phyloP scores from a whole-genome alignment of 2,329 filamentous ascomycete species.

The Colletotrichum sp. region DNA sequence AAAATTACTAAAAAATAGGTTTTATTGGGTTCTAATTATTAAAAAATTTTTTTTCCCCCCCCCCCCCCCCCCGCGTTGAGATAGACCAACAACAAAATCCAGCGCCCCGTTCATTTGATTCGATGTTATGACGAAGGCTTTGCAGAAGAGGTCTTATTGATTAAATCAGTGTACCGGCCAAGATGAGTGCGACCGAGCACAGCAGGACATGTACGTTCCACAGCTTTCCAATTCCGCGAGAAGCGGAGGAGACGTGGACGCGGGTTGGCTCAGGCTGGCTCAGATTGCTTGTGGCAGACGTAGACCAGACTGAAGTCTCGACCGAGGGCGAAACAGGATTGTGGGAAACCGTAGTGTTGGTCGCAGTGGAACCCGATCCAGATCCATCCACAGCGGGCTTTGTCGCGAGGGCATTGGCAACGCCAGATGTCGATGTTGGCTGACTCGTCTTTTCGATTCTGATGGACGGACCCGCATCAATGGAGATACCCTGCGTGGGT shows the following conservation, averaged over 20 bases:
- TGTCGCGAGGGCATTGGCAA: not conserved
- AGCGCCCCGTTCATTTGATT: fast-evolving
- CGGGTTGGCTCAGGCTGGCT: not conserved
- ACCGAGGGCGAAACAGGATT: fast-evolving
- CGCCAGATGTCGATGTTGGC: not conserved
- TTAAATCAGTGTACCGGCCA: not conserved
- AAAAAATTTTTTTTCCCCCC: too few relatives aligned
- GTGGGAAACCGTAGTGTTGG: not conserved
- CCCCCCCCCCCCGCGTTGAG: fast-evolving
- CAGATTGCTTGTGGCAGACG: not conserved
- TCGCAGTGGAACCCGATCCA: fast-evolving
- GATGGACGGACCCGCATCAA: not conserved
- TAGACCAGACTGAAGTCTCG: not conserved
- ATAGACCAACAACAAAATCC: not conserved
- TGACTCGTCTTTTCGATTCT: not conserved
- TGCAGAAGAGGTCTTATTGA: not conserved
- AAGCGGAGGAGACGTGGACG: not conserved
- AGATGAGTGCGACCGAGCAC: not conserved
- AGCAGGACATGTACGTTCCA: not conserved
- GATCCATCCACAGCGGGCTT: fast-evolving
- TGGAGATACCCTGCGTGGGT: not conserved
- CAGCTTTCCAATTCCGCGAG: fast-evolving
- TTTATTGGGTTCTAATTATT: too few relatives aligned
- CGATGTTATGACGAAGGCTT: not conserved
- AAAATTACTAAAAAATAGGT: too few relatives aligned